Percentiles rank a stretch among this genome's conserved stretches.
phyloP scores from a whole-genome alignment of 2,329 filamentous ascomycete species.

The Fusarium duplospermum region DNA sequence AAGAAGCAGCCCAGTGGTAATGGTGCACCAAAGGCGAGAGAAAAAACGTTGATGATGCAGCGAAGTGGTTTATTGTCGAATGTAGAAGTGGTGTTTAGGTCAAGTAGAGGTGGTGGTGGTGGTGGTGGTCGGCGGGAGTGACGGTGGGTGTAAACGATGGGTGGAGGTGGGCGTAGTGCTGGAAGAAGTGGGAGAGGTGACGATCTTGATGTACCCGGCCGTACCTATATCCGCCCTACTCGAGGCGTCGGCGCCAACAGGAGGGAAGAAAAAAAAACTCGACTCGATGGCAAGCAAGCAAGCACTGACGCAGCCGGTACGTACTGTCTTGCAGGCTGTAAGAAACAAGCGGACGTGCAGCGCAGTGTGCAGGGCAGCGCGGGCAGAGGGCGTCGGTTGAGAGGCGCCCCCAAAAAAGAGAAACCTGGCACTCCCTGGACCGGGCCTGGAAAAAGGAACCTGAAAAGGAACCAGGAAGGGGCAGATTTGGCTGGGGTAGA shows the following conservation, averaged over 20 bases:
- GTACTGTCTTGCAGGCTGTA: not conserved
- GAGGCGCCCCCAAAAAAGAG: slow-evolving; percentile 32
- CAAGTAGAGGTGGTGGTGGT: slow-evolving; percentile 35
- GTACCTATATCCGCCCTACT: slow-evolving; percentile 44
- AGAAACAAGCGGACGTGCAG: not conserved
- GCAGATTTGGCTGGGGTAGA: slow-evolving; percentile 46
- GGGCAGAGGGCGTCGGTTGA: slow-evolving; percentile 14
- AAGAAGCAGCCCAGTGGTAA: slow-evolving; percentile 14
- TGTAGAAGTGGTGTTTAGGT: slow-evolving; percentile 36
- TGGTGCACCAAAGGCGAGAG: not conserved
- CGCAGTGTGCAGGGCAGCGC: not conserved
- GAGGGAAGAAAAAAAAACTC: not conserved
- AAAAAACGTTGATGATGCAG: slow-evolving; percentile 24
- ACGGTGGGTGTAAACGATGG: slow-evolving; percentile 37
- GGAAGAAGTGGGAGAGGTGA: slow-evolving; percentile 35
- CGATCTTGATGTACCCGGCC: slow-evolving; percentile 40
- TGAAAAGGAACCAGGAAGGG: slow-evolving; percentile 40
- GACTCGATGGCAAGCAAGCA: slow-evolving; percentile 1
- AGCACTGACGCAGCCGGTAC: slow-evolving; percentile 15
- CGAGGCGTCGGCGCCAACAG: not conserved
- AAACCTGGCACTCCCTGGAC: slow-evolving; percentile 30
- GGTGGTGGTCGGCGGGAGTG: slow-evolving; percentile 37
- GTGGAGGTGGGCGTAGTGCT: slow-evolving; percentile 39
- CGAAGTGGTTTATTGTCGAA: slow-evolving; percentile 21
- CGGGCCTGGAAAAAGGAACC: slow-evolving; percentile 32